A percentile compares a stretch with the other conserved stretches of the same genome.
Conservation (phyloP, 2,329 filamentous ascomycete species). For the Graphilbum ipis-grandicollis region DNA sequence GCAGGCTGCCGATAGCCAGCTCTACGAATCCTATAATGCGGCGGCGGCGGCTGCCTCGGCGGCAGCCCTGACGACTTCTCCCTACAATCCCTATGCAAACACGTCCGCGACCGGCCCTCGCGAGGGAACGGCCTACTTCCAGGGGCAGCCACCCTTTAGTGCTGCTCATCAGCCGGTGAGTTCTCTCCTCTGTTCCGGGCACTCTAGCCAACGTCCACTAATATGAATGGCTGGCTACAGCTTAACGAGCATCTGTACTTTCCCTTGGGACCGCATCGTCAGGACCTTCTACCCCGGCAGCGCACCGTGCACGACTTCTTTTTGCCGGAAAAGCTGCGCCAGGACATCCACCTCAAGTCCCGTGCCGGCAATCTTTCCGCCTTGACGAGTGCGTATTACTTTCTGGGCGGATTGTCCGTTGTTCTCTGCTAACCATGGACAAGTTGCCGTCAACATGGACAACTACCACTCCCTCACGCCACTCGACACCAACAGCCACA, state of each 20-base stretch:
- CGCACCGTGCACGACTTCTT: slow-evolving; percentile 83
- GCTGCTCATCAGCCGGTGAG: slow-evolving; percentile 43
- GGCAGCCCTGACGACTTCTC: slow-evolving; percentile 24
- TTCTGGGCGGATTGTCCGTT: neutral
- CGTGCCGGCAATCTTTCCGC: slow-evolving; percentile 75
- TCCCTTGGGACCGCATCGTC: slow-evolving; percentile 64
- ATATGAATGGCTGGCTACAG: slow-evolving; percentile 18
- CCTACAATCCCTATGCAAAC: slow-evolving; percentile 58
- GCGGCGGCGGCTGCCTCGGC: neutral
- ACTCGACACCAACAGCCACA: slow-evolving; percentile 57
- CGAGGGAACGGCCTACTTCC: slow-evolving; percentile 49
- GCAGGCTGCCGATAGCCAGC: slow-evolving; percentile 1
- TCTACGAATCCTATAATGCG: slow-evolving; percentile 5
- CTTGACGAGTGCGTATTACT: slow-evolving; percentile 28
- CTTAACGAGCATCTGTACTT: slow-evolving; percentile 89
- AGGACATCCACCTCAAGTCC: slow-evolving; percentile 76
- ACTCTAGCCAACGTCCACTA: no score
- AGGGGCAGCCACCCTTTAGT: slow-evolving; percentile 32
- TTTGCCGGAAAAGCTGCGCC: slow-evolving; percentile 67
- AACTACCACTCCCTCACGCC: slow-evolving; percentile 86
- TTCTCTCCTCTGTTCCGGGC: no score
- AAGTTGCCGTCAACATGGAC: slow-evolving; percentile 40
- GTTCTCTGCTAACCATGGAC: neutral
- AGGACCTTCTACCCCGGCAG: slow-evolving; percentile 72
- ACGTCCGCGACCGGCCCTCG: slow-evolving; percentile 48